Evolutionary conservation across 768 basidiomycete genomes (phyloP).

Genomic region (Dioszegia aurantiaca): DNA sequence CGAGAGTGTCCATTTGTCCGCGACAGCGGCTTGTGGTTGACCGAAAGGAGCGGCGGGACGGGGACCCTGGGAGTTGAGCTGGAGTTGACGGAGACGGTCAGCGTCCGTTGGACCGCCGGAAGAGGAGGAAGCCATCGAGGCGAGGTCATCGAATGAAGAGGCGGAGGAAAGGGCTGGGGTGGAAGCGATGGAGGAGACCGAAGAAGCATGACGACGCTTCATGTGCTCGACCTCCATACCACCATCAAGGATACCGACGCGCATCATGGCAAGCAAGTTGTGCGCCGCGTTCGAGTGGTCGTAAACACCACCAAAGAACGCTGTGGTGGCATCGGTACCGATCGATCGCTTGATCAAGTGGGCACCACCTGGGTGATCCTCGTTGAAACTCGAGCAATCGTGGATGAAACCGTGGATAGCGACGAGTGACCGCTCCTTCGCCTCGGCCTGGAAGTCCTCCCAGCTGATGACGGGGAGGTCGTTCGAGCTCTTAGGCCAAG

Average conservation of each 20-base stretch:
- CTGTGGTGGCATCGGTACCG: slow-evolving; percentile 86
- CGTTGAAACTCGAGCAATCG: slow-evolving; percentile 76
- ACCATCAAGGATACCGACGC: slow-evolving; percentile 66
- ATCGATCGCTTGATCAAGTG: slow-evolving; percentile 79
- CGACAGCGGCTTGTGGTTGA: slow-evolving; percentile 58
- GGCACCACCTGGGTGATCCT: slow-evolving; percentile 88
- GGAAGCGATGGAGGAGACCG: slow-evolving; percentile 26
- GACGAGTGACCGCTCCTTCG: slow-evolving; percentile 73
- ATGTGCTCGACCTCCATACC: slow-evolving; percentile 61
- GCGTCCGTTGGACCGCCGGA: slow-evolving; percentile 11
- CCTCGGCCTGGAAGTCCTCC: slow-evolving; percentile 82
- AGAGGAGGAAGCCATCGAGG: slow-evolving; percentile 11
- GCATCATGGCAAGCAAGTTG: slow-evolving; percentile 75
- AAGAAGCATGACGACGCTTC: slow-evolving; percentile 37
- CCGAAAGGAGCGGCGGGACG: slow-evolving; percentile 49
- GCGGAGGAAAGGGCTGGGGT: slow-evolving; percentile 29
- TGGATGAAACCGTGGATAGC: slow-evolving; percentile 91
- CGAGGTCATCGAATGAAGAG: slow-evolving; percentile 26
- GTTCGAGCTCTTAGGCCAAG: slow-evolving; percentile 73
- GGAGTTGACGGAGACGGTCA: slow-evolving; percentile 25
- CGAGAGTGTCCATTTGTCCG: slow-evolving; percentile 47
- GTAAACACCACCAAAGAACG: slow-evolving; percentile 90
- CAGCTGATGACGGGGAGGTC: slow-evolving; percentile 78
- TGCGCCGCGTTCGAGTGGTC: slow-evolving; percentile 86
- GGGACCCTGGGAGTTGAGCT: slow-evolving; percentile 42